Conservation (phyloP, 2,329 filamentous ascomycete species). For the Trichoderma guizhouense region DNA sequence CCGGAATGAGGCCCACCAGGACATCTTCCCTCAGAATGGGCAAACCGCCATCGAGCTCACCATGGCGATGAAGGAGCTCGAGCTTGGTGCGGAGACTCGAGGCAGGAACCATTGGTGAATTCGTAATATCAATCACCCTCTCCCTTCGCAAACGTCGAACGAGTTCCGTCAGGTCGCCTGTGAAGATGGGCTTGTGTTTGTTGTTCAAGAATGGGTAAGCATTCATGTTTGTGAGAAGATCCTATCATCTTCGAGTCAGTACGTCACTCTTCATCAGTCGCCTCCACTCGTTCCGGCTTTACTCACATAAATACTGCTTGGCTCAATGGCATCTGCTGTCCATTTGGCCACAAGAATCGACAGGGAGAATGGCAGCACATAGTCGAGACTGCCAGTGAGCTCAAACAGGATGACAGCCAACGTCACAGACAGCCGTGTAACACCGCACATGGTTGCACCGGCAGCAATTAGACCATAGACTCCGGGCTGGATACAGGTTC, state of each 20-base stretch:
- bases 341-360: slow-evolving; percentile 95
- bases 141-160: slow-evolving; percentile 71
- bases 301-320: slow-evolving; percentile 83
- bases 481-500: slow-evolving; percentile 90
- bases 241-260: slow-evolving; percentile 45
- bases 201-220: slow-evolving; percentile 97
- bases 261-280: background rate
- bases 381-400: slow-evolving; percentile 88
- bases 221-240: slow-evolving; percentile 94
- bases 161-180: slow-evolving; percentile 82
- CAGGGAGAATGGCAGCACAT: slow-evolving; percentile 91
- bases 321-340: slow-evolving; percentile 94
- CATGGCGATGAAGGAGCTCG: slow-evolving; percentile 74
- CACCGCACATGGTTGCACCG: slow-evolving; percentile 96
- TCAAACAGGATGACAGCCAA: slow-evolving; percentile 95
- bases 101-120: slow-evolving; percentile 76
- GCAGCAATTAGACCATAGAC: slow-evolving; percentile 94
- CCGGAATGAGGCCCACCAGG: slow-evolving; percentile 87
- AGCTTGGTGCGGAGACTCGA: slow-evolving; percentile 74
- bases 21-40: slow-evolving; percentile 77
- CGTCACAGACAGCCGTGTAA: slow-evolving; percentile 89
- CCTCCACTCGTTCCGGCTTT: slow-evolving; percentile 41
- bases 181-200: slow-evolving; percentile 89
- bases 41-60: slow-evolving; percentile 88
- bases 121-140: slow-evolving; percentile 83